A percentile compares a stretch with the other conserved stretches of the same genome.
These are phyloP conservation scores for Lecanicillium sp. DNA, from an alignment of 2,329 filamentous ascomycete genomes.

Conservation along the genomic window DNA sequence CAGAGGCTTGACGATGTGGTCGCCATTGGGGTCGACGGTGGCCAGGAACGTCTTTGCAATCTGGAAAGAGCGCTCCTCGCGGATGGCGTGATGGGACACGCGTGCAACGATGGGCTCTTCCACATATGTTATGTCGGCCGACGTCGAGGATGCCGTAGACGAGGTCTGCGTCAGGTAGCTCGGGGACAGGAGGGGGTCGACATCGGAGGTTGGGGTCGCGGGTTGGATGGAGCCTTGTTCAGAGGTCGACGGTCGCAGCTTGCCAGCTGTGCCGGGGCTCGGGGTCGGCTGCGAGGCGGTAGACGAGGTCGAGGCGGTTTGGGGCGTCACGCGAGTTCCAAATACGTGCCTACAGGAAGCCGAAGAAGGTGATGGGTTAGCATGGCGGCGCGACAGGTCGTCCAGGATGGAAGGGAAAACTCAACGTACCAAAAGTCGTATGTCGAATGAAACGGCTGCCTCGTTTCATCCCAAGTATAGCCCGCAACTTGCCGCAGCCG, in stretches of 20 bases:
- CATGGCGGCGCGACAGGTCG: not conserved
- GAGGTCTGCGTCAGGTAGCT: conserved; percentile 24
- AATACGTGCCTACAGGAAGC: conserved; percentile 50
- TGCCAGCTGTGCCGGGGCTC: conserved; percentile 33
- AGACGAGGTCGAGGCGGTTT: conserved; percentile 36
- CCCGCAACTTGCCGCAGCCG: conserved; percentile 65
- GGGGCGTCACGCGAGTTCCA: conserved; percentile 52
- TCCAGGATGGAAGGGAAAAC: too few relatives aligned
- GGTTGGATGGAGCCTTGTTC: conserved; percentile 29
- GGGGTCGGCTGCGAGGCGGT: conserved; percentile 35
- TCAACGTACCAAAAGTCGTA: conserved; percentile 76
- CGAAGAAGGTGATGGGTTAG: not conserved
- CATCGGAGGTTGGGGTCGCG: conserved; percentile 33
- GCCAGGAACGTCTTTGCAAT: conserved; percentile 66
- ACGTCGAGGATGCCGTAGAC: conserved; percentile 23
- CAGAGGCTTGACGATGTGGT: conserved; percentile 73
- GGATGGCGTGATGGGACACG: conserved; percentile 72
- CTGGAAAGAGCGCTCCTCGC: conserved; percentile 82
- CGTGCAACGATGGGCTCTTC: conserved; percentile 70
- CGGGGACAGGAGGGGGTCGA: conserved; percentile 14
- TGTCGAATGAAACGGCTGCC: conserved; percentile 52
- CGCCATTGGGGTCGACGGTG: conserved; percentile 62
- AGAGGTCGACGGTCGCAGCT: conserved; percentile 34
- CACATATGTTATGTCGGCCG: conserved; percentile 42
- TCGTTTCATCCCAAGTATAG: conserved; percentile 68